Percentiles rank a stretch among this genome's conserved stretches.
Evolutionary conservation across 2,329 filamentous ascomycete genomes (phyloP).

Genomic region (Phoma herbarum): DNA sequence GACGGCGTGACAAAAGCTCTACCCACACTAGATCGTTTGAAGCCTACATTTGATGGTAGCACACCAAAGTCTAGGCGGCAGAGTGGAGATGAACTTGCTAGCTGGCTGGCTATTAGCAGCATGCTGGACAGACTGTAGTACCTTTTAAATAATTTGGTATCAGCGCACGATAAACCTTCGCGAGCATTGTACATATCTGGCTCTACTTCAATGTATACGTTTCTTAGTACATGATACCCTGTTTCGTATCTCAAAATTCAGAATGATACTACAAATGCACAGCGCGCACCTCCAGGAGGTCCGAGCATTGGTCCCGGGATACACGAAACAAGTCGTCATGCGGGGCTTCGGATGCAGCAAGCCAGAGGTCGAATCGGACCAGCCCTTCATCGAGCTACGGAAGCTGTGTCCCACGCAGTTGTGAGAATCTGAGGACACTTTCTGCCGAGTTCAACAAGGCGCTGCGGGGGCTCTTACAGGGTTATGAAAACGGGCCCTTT

Average conservation of each 20-base stretch:
- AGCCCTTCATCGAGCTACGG: neutral
- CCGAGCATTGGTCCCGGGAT: neutral
- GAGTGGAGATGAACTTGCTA: constrained; percentile 14
- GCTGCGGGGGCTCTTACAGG: neutral
- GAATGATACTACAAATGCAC: neutral
- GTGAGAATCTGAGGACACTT: neutral
- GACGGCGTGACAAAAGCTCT: neutral
- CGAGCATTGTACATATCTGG: neutral
- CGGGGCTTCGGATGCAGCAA: constrained; percentile 15
- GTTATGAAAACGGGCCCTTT: too few relatives aligned
- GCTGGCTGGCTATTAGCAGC: constrained; percentile 17
- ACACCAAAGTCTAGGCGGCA: constrained; percentile 1
- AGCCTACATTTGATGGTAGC: neutral
- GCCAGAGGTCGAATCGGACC: neutral
- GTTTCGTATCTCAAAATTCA: neutral
- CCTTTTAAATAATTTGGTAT: neutral
- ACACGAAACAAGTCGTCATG: constrained; percentile 7
- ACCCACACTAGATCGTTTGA: neutral
- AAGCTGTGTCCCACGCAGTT: neutral
- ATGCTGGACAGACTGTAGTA: constrained; percentile 15
- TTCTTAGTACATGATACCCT: neutral
- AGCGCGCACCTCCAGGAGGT: neutral
- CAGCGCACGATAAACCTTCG: neutral
- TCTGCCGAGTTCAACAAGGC: neutral
- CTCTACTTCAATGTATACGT: neutral